A percentile compares a stretch with the other conserved stretches of the same genome.
Evolutionary conservation across 805 yeast genomes (phyloP).

Genomic region (Zygotorulaspora danielsina): DNA sequence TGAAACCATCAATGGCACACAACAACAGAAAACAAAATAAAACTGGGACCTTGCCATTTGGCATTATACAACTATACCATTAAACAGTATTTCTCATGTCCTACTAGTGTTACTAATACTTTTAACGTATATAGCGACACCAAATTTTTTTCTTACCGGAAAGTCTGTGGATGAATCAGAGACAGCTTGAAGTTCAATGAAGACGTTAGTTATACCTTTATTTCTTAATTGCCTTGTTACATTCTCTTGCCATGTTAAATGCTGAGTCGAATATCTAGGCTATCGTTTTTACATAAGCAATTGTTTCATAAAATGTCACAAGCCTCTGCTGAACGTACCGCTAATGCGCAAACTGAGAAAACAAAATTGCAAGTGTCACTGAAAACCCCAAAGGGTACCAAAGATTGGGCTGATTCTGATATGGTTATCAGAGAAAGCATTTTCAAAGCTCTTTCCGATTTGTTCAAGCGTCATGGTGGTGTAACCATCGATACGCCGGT

Average conservation of each 20-base stretch:
- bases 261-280: slow-evolving; percentile 10
- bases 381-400: slow-evolving; percentile 95
- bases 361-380: slow-evolving; percentile 63
- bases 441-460: slow-evolving; percentile 61
- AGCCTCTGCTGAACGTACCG: slow-evolving; percentile 16
- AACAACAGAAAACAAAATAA: background rate
- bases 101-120: background rate
- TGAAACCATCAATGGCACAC: slow-evolving; percentile 6
- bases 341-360: slow-evolving; percentile 34
- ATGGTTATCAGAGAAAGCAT: slow-evolving; percentile 92
- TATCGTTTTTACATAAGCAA: slow-evolving; percentile 3
- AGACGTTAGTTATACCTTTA: too few relatives aligned
- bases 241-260: slow-evolving; percentile 2
- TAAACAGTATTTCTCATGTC: too few relatives aligned
- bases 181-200: too few relatives aligned
- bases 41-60: too few relatives aligned
- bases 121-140: slow-evolving; percentile 11
- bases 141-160: slow-evolving; percentile 10
- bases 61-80: too few relatives aligned
- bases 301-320: slow-evolving; percentile 19
- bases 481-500: slow-evolving; percentile 98
- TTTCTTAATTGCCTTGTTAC: too few relatives aligned
- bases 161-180: background rate
- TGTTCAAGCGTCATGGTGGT: slow-evolving; percentile 96
- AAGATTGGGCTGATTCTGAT: slow-evolving; percentile 98